These are phyloP conservation scores for Gracilaria domingensis DNA, from an alignment of 23 red algal species.

Conservation along the genomic window DNA sequence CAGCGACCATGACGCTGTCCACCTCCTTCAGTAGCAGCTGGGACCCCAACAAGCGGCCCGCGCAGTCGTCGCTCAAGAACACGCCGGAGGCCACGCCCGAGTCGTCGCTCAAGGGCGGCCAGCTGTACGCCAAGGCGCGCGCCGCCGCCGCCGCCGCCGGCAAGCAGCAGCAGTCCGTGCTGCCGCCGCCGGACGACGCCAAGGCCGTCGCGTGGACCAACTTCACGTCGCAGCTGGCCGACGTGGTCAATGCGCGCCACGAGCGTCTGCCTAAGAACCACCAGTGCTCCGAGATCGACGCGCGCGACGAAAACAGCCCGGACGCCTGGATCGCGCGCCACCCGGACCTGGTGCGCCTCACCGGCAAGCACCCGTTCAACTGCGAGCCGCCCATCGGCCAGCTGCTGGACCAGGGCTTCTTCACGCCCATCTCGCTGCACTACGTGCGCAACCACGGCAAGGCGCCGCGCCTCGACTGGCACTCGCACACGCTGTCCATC, in stretches of 20 bases:
- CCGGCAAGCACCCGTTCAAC: constrained; percentile 96
- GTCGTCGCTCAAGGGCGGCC: constrained; percentile 69
- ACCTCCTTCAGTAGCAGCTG: background rate
- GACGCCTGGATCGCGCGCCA: constrained; percentile 92
- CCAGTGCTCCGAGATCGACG: constrained; percentile 54
- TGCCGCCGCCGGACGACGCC: background rate
- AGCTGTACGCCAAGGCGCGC: constrained; percentile 19
- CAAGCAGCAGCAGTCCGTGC: no score
- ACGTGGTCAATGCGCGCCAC: constrained; percentile 11
- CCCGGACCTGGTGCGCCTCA: constrained; percentile 79
- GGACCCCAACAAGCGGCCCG: constrained; percentile 71
- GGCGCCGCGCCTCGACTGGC: constrained; percentile 56
- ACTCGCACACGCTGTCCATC: constrained; percentile 71
- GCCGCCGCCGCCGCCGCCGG: background rate
- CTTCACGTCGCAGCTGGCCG: background rate
- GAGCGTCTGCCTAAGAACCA: constrained; percentile 47
- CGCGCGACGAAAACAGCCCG: constrained; percentile 70
- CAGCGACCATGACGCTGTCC: background rate
- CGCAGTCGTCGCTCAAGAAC: constrained; percentile 71
- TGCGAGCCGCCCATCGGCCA: constrained; percentile 80
- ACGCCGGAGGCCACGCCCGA: constrained; percentile 83
- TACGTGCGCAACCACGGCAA: constrained; percentile 94
- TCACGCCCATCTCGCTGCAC: constrained; percentile 85
- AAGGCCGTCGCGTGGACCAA: constrained; percentile 61
- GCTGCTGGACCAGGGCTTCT: constrained; percentile 78